phyloP scores from a whole-genome alignment of 257 asterid species.

The Solanum sitiens region DNA sequence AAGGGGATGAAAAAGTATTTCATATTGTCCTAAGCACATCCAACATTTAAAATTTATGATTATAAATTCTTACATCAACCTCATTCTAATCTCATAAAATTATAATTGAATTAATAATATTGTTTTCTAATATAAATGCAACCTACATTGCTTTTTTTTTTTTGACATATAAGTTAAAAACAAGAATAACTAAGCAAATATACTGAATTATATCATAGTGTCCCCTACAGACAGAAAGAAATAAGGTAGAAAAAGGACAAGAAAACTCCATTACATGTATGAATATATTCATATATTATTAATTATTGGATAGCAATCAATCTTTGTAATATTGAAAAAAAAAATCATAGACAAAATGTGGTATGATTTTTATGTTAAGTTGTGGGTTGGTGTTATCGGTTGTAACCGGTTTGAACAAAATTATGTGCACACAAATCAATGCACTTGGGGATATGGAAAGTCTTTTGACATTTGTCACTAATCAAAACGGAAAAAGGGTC shows the following conservation, averaged over 20 bases:
- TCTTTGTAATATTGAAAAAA: background rate
- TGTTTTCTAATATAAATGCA: background rate
- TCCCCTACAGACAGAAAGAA: background rate
- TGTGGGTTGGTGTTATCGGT: too few species aligned
- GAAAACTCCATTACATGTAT: background rate
- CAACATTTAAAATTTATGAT: background rate
- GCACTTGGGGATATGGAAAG: too few species aligned
- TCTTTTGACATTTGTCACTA: too few species aligned
- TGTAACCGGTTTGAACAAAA: too few species aligned
- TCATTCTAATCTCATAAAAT: background rate
- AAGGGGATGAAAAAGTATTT: background rate
- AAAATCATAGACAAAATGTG: background rate
- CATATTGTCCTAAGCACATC: too few species aligned
- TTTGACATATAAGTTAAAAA: background rate
- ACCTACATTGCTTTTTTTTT: background rate
- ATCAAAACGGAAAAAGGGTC: too few species aligned
- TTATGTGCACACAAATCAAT: too few species aligned
- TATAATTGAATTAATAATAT: background rate
- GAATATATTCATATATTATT: background rate
- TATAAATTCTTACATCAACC: background rate
- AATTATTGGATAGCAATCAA: background rate
- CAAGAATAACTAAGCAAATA: background rate
- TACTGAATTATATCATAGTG: background rate
- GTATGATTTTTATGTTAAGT: background rate
- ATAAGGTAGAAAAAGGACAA: background rate